Evolutionary conservation across 257 asterid genomes (phyloP).

Genomic region (Cinchona pubescens): DNA sequence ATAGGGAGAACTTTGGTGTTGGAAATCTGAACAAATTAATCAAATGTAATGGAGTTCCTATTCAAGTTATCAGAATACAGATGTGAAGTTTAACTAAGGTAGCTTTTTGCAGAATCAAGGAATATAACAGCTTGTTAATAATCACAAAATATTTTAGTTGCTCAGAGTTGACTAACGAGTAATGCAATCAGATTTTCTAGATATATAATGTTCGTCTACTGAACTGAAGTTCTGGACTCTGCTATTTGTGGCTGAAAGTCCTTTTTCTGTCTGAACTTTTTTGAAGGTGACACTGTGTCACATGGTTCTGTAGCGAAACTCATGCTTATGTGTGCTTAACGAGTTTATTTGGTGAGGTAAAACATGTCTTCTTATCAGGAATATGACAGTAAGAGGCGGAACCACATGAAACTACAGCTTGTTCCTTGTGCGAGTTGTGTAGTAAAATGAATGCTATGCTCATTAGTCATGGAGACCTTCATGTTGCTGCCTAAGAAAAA

Average conservation of each 20-base stretch:
- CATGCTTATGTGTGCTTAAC: neutral
- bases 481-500: too few species aligned
- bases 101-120: too few species aligned
- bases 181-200: neutral
- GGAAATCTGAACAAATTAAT: too few species aligned
- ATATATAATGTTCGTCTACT: neutral
- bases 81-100: neutral
- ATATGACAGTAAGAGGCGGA: too few species aligned
- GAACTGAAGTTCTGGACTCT: neutral
- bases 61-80: neutral
- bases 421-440: too few species aligned
- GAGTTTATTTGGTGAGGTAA: neutral
- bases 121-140: too few species aligned
- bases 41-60: neutral
- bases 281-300: neutral
- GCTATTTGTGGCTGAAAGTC: neutral
- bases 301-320: neutral
- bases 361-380: too few species aligned
- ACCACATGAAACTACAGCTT: too few species aligned
- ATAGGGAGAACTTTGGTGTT: neutral
- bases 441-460: too few species aligned
- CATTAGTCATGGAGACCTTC: too few species aligned
- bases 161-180: neutral
- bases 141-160: neutral
- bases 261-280: neutral